Conservation (phyloP, 176 grass and related monocot species). For the Tillandsia leiboldiana region DNA sequence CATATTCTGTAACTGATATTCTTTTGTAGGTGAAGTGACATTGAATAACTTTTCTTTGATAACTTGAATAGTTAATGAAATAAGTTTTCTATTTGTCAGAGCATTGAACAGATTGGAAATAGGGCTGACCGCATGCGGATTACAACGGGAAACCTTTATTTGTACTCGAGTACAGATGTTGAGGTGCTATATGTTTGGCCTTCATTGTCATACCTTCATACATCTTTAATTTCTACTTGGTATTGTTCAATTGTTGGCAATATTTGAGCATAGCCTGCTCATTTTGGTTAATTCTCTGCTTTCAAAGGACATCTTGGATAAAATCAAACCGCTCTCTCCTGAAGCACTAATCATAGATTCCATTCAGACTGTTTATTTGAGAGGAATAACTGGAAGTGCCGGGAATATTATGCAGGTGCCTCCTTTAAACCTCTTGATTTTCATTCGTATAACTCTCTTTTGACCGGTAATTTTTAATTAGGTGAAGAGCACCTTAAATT, state of each 20-base stretch:
- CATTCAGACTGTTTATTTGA: conserved; percentile 93
- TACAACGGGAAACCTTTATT: conserved; percentile 57
- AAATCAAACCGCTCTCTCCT: conserved; percentile 57
- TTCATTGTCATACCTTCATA: conserved; percentile 3
- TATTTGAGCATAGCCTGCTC: background rate
- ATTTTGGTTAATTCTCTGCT: conserved; percentile 9
- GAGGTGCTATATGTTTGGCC: conserved; percentile 43
- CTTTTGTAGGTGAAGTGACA: background rate
- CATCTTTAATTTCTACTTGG: too few species aligned
- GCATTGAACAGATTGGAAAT: conserved; percentile 89
- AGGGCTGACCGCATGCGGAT: conserved; percentile 83
- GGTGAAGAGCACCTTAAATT: too few species aligned
- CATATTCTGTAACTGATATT: background rate
- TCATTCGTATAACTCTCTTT: background rate
- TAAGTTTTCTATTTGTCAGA: conserved; percentile 37
- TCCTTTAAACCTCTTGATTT: conserved; percentile 3
- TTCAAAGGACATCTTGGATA: conserved; percentile 88
- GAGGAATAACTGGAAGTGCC: conserved; percentile 78
- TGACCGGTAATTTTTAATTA: background rate
- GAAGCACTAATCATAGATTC: conserved; percentile 84
- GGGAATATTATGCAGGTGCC: conserved; percentile 69
- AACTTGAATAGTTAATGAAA: background rate
- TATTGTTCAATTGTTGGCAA: background rate
- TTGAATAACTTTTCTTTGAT: background rate
- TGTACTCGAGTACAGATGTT: conserved; percentile 90